Base-by-base conservation (phyloP, 148 eudicot genomes). In the Dysphania ambrosioides region DNA sequence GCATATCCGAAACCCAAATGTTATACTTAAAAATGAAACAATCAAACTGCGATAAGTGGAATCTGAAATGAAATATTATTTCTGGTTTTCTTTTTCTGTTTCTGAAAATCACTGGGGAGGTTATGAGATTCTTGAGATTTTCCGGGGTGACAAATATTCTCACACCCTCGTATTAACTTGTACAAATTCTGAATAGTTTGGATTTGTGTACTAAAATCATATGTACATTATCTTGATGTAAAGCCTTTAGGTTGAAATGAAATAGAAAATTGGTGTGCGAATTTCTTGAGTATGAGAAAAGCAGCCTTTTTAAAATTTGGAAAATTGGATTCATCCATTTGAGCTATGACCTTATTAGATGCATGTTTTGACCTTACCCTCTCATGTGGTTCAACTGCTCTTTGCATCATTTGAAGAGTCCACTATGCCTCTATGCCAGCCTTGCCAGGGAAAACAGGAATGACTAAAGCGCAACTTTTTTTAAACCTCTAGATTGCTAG, bases 1-100 rank as follows among this genome's bases (percentile, higher is more conserved):
- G 12, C 97, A 86, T 75, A 84, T 83, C 66, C 82, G 97, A 55
- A 91, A 93, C 79, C 92, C 92, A 19, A 82, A 87, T 73, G 80
- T 89, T n/a, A 73, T 86, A 51, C 41, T 88, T 60, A 83, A 82
- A 0, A 88, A 86, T 74, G 88, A 84, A 78, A 83, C 80, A 21
- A 80, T 88, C 71, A 88, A 79, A 77, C 82, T 93, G 69, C 78
- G 83, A 13, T 90, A 79, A 83, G 49, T 10, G 58, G 31, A 74
- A 58, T 58, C 42, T n/a, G n/a, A n/a, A n/a, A n/a, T n/a, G n/a
- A 29, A 16, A 19, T 9, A 23, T 41, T 24, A 19, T 21, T 0
- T 44, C 1, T 29, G 30, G 72, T 26, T 13, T 51, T 70, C 57
- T 34, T 35, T 7, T 34, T 19, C 61, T 58, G 7, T 27, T 61